Evolutionary conservation across 345 rosid species (phyloP), one percentile per base, ranked within the genome.

Genomic region (Hypericum perforatum): DNA sequence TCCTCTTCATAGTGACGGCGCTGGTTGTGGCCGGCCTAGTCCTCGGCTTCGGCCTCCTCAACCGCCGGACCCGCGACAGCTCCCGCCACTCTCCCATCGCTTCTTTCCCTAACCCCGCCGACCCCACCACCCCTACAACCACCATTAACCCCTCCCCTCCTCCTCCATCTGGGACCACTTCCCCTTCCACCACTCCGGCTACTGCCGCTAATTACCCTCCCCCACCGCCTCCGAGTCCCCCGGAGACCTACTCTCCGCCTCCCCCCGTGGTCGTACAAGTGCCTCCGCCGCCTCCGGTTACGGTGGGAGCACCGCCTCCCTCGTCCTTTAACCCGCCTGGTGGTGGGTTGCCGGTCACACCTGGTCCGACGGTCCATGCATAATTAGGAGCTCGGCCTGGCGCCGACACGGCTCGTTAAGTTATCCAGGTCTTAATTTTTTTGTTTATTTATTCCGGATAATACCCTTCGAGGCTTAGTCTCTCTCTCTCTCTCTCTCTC

Each of bases 21-120:
- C 2, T 22, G 32, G 32, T 22, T 1, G 32, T 22, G 32, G 32
- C 79, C 54, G 87, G 87, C 46, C 76, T 91, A 32, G 75, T 80
- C 66, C 60, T 87, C 54, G 95, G 81, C 54, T 73, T 82, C 68
- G 81, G 87, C 7, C 60, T 82, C 47, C 53, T 87, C 42, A 87
- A 83, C 54, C 95, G 72, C 60, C 16, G 14, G 11, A 58, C 49
- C 64, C 50, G 41, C 55, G 55, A 39, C 0, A 70, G 63, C 29
- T 59, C 87, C 40, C 77, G 72, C 64, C 57, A 74, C 9, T 82
- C 84, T 72, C 70, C 86, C 69, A 78, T 76, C 13, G 78, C 12
- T 16, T 37, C 52, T 48, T 63, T 67, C 13, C 77, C 84, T 8
- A 77, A 76, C 12, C 15, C 53, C 10, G 54, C 70, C 42, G 65